Base-by-base conservation (phyloP, 768 basidiomycete species). In the Clitopilus passeckerianus region DNA sequence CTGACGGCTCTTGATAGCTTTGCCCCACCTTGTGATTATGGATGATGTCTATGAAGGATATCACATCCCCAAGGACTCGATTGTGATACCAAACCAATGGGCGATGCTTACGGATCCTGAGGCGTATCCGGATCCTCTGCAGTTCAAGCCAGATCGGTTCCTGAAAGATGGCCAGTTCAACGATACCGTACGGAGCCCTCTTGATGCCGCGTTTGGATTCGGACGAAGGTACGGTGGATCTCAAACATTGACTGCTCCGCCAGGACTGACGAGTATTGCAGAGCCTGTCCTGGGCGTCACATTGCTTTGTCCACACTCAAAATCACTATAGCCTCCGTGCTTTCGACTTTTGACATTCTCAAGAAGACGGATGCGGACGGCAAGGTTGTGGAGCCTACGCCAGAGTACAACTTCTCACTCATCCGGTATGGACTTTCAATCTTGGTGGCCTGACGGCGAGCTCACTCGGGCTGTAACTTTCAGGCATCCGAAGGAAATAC, bases 141-240 rank as follows among this genome's bases (percentile, higher is more conserved):
- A 53, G 1, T 80, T 80, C 64, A 74, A 72, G 24, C 78, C 78
- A 4, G 77, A 79, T 30, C 73, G 77, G 7, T 79, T 74, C 61
- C 61, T 75, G 9, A 33, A 58, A 12, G 64, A 74, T 56, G 61
- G 71, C 0, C 67, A 67, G 30, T 46, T 69, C 2, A 66, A 73
- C 57, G 56, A 63, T 1, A 62, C 63, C 5, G 64, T 72, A 23
- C 65, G 64, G 24, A 69, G 70, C 43, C 68, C 72, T 0, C 66
- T 64, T 0, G 64, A 67, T n/a, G 64, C 63, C 2, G 66, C 64
- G 12, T 76, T 71, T 63, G 75, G 74, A 0, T 75, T 73, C 58
- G 74, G 74, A n/a, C 46, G 71, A 41, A 60, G 69, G 71, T 70
- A 56, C 4, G 56, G 35, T 55, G 9, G 35, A 9, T 34, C 14